These are phyloP conservation scores for Ascochyta clinopodiicola DNA, from an alignment of 2,329 filamentous ascomycete genomes.

Conservation along the genomic window DNA sequence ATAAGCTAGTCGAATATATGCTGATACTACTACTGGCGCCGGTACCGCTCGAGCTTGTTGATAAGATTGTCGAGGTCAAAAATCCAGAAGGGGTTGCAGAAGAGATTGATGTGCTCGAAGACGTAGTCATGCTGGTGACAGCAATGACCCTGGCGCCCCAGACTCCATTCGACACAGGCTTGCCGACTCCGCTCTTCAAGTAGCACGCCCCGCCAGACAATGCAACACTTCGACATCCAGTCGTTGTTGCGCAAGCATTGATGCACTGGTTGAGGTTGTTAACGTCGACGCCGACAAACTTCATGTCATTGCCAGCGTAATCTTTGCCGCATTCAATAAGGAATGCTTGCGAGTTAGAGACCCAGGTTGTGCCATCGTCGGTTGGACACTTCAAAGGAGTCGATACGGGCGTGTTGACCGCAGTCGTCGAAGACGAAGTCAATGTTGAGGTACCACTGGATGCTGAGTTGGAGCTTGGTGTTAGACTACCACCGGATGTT, in stretches of 20 bases:
- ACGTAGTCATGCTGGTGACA: not conserved
- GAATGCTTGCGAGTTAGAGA: constrained; percentile 5
- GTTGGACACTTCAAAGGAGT: constrained; percentile 7
- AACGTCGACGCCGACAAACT: not conserved
- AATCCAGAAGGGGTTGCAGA: not conserved
- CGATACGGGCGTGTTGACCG: not conserved
- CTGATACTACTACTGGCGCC: not conserved
- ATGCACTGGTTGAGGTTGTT: constrained; percentile 6
- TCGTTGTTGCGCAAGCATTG: constrained; percentile 1
- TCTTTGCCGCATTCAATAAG: constrained; percentile 9
- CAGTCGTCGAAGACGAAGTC: not conserved
- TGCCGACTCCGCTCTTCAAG: constrained; percentile 6
- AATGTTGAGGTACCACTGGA: not conserved
- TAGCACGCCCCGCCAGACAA: constrained; percentile 10
- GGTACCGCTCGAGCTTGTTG: not conserved
- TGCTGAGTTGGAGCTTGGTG: not conserved
- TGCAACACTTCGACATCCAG: constrained; percentile 6
- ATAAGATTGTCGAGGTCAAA: not conserved
- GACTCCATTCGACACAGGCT: constrained; percentile 1
- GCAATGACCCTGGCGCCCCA: constrained; percentile 4
- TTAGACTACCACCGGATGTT: not conserved
- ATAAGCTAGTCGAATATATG: not conserved
- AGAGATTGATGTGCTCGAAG: not conserved
- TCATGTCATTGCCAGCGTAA: constrained; percentile 7
- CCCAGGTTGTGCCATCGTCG: constrained; percentile 1